phyloP scores from a whole-genome alignment of 2,329 filamentous ascomycete genomes.

The Talaromyces sp. region DNA sequence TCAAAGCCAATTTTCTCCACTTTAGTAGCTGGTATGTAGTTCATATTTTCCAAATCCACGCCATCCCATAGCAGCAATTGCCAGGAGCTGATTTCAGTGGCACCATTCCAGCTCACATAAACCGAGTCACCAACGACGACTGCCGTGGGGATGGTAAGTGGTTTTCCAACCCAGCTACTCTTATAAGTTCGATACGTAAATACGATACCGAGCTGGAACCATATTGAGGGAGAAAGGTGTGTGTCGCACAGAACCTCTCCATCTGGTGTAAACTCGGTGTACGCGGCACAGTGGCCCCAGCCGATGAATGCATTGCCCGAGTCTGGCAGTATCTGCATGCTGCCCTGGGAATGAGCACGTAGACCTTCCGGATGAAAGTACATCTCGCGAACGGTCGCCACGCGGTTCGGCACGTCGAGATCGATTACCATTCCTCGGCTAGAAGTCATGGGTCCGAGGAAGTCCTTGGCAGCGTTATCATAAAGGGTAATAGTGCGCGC shows the following conservation, averaged over 20 bases:
- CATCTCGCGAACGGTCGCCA: conserved; percentile 32
- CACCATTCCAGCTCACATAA: conserved; percentile 44
- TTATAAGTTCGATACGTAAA: conserved; percentile 53
- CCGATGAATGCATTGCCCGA: conserved; percentile 42
- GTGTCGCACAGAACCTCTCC: conserved; percentile 50
- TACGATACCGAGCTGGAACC: conserved; percentile 29
- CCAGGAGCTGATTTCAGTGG: conserved; percentile 33
- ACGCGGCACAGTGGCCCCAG: conserved; percentile 46
- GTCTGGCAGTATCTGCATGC: conserved; percentile 33
- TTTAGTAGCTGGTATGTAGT: too few species aligned
- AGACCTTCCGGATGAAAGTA: conserved; percentile 36
- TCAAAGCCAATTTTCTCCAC: too few species aligned
- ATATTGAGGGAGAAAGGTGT: conserved; percentile 38
- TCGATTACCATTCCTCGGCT: conserved; percentile 41
- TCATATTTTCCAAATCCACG: too few species aligned
- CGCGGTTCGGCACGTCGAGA: conserved; percentile 33
- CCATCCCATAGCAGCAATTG: conserved; percentile 16
- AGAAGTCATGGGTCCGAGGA: conserved; percentile 10
- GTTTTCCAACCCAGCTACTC: conserved; percentile 47
- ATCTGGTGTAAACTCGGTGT: conserved; percentile 45
- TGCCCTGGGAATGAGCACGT: conserved; percentile 35
- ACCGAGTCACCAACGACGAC: conserved; percentile 23
- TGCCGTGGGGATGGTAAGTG: conserved; percentile 27
- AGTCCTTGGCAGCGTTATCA: conserved; percentile 29
- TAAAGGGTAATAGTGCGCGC: conserved; percentile 26